Percentiles rank a stretch among this genome's conserved stretches.
Conservation (phyloP, 2,329 filamentous ascomycete genomes). For the Diplodia mutila region DNA sequence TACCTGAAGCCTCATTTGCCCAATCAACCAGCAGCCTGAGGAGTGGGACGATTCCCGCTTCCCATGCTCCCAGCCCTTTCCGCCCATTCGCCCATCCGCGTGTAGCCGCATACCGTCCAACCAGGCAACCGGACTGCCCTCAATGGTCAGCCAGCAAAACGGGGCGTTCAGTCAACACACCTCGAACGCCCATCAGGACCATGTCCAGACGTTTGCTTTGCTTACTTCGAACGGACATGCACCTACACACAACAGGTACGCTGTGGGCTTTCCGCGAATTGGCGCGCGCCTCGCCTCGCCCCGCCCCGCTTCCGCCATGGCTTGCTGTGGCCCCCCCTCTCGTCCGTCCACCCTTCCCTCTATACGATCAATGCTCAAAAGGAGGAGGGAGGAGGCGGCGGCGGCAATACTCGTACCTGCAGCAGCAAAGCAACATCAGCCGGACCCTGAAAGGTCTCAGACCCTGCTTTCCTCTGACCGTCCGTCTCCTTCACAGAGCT, state of each 20-base stretch:
- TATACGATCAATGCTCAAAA: neutral
- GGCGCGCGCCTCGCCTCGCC: neutral
- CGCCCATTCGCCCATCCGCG: neutral
- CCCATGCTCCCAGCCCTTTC: neutral
- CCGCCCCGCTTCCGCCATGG: conserved; percentile 9
- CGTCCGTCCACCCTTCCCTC: neutral
- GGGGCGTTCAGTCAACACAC: neutral
- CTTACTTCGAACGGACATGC: neutral
- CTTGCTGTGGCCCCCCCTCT: neutral
- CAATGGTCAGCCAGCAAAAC: no score
- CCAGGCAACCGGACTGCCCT: neutral
- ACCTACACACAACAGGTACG: no score
- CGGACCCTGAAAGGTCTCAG: conserved; percentile 13
- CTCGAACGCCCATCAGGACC: neutral
- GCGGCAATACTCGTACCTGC: conserved; percentile 5
- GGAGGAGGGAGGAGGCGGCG: neutral
- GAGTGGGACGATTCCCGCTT: neutral
- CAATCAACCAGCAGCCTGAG: neutral
- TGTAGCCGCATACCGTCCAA: conserved; percentile 1
- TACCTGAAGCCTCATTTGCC: neutral
- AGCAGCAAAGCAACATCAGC: neutral
- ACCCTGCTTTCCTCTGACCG: neutral
- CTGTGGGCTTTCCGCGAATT: neutral
- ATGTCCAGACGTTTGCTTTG: neutral
- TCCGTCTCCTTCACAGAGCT: neutral